Base-by-base conservation (phyloP, 192 early-diverging fungal genomes). In the Coemansia sp. region DNA sequence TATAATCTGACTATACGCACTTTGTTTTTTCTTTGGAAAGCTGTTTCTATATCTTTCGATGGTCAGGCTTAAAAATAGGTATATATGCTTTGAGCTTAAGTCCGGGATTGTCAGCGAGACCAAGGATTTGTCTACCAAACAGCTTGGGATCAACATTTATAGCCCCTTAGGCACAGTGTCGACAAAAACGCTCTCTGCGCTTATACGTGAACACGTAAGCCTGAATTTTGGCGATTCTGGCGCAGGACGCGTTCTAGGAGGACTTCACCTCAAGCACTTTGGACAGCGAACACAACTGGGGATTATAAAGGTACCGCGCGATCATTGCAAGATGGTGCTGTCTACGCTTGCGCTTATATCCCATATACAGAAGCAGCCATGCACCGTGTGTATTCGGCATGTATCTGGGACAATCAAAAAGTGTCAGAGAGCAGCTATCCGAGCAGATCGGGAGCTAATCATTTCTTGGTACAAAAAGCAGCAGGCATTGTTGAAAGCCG, bases 1-100 rank as follows among this genome's bases (percentile, higher is more conserved):
- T 26, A 26, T 26, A 26, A 26, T 26, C 26, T 26, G 26, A 26
- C 26, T 0, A 26, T 3, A 26, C 26, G 26, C 3, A 26, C 26
- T 26, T 26, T 26, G 26, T 1, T 54, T 26, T 54, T 3, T 54
- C 9, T 26, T 9, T 9, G 9, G 6, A 54, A 54, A 4, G 23
- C 12, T 11, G 19, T 53, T 53, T 53, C 9, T 16, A 53, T 26
- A 26, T 7, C 5, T 54, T 54, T 13, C 52, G 21, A 81, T 81
- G 79, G 79, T 81, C 45, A 72, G 79, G 64, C 68, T 81, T 40
- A 81, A 81, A 61, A 72, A 81, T 44, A 68, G 79, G 56, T 81
- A 81, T 44, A 69, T 81, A 38, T 81, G 79, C 56, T 73, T 81
- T 73, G 79, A 81, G 58, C 10, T 81, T 15, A 60, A 63, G 54